Conservation (phyloP, 176 grass and related monocot genomes). For the Pontederia crassipes region DNA sequence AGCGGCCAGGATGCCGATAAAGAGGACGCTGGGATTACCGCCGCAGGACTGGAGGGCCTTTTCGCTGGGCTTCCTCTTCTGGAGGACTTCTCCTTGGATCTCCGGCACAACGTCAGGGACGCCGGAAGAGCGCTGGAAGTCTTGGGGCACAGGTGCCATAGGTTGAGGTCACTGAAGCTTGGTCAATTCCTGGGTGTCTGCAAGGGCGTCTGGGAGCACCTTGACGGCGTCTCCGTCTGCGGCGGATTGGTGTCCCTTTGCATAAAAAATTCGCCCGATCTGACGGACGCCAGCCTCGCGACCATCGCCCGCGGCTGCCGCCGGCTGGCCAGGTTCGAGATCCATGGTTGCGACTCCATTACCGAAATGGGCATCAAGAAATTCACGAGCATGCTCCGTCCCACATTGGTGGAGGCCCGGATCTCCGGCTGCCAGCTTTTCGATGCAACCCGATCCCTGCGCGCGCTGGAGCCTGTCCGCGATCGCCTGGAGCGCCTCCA, state of each 20-base stretch:
- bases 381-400: slow-evolving; percentile 26
- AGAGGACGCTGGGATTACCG: slow-evolving; percentile 51
- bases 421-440: slow-evolving; percentile 59
- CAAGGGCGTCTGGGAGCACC: slow-evolving; percentile 54
- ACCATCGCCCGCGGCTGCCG: slow-evolving; percentile 67
- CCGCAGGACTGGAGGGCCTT: slow-evolving; percentile 38
- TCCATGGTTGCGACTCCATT: slow-evolving; percentile 50
- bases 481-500: slow-evolving; percentile 69
- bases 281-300: slow-evolving; percentile 49
- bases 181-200: slow-evolving; percentile 79
- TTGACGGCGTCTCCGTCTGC: slow-evolving; percentile 76
- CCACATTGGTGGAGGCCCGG: slow-evolving; percentile 59
- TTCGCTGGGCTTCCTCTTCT: slow-evolving; percentile 49
- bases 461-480: slow-evolving; percentile 53
- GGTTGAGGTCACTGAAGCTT: slow-evolving; percentile 50
- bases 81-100: slow-evolving; percentile 66
- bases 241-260: slow-evolving; percentile 59
- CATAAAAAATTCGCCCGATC: slow-evolving; percentile 69
- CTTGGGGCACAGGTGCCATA: slow-evolving; percentile 43
- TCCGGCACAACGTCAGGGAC: slow-evolving; percentile 59
- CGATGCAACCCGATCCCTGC: slow-evolving; percentile 34
- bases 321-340: slow-evolving; percentile 47
- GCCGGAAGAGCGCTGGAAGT: slow-evolving; percentile 47
- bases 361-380: slow-evolving; percentile 48
- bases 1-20: slow-evolving; percentile 14